Evolutionary conservation across 208 protist genomes (phyloP).

Genomic region (Leishmania gerbilli): DNA sequence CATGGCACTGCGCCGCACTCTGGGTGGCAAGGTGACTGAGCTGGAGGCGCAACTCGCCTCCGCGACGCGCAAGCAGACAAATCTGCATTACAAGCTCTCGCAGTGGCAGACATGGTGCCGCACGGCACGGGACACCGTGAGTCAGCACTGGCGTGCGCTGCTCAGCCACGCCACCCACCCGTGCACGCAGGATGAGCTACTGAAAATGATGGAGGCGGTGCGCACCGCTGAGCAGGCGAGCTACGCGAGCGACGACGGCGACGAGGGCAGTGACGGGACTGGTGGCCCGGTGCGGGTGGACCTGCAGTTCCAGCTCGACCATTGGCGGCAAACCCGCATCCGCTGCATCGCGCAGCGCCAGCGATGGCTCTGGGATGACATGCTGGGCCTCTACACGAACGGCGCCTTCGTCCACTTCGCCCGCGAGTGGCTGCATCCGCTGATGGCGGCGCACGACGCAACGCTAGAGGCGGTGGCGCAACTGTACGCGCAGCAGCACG

Average conservation of each 20-base stretch:
- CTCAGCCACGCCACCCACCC: slow-evolving; percentile 38
- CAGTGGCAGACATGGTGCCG: slow-evolving; percentile 26
- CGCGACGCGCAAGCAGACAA: slow-evolving; percentile 28
- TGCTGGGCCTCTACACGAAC: slow-evolving; percentile 44
- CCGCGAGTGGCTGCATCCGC: slow-evolving; percentile 44
- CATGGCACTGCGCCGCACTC: slow-evolving; percentile 39
- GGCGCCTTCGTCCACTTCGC: slow-evolving; percentile 38
- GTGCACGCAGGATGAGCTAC: slow-evolving; percentile 26
- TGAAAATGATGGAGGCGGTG: slow-evolving; percentile 30
- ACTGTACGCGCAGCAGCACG: slow-evolving; percentile 46
- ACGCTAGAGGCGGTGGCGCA: slow-evolving; percentile 38
- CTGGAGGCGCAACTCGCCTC: slow-evolving; percentile 25
- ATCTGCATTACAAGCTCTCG: slow-evolving; percentile 26
- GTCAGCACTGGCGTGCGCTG: slow-evolving; percentile 36
- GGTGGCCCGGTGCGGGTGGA: slow-evolving; percentile 30
- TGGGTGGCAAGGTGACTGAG: slow-evolving; percentile 26
- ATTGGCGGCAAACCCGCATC: slow-evolving; percentile 34
- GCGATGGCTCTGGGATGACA: slow-evolving; percentile 49
- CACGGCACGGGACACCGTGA: slow-evolving; percentile 34
- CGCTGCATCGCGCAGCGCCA: slow-evolving; percentile 34
- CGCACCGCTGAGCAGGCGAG: slow-evolving; percentile 26
- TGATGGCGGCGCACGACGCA: slow-evolving; percentile 34
- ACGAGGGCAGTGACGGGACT: slow-evolving; percentile 3
- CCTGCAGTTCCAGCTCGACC: slow-evolving; percentile 30
- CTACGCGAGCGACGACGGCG: slow-evolving; percentile 10